Percentiles rank a stretch among this genome's conserved stretches.
phyloP scores from a whole-genome alignment of 495 filamentous ascomycete genomes.

The Oleoguttula mirabilis region DNA sequence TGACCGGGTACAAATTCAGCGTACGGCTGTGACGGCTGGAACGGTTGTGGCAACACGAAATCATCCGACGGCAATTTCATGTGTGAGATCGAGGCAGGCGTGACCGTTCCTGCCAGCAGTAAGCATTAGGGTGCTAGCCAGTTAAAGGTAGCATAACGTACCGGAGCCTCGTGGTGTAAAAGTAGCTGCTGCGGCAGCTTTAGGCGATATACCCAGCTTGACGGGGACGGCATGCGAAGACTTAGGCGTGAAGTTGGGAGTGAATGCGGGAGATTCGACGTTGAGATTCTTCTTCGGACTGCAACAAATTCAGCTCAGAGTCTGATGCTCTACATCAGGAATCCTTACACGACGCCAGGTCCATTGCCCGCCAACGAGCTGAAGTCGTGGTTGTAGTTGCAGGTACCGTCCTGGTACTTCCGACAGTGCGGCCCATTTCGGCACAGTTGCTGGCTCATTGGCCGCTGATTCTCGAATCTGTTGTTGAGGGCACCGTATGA shows the following conservation, averaged over 20 bases:
- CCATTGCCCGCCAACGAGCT: constrained; percentile 9
- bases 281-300: constrained; percentile 71
- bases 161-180: constrained; percentile 61
- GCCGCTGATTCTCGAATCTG: constrained; percentile 14
- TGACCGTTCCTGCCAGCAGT: constrained; percentile 10
- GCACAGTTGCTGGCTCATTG: constrained; percentile 16
- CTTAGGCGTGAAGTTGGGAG: constrained; percentile 47
- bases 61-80: constrained; percentile 16
- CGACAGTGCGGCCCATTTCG: constrained; percentile 20
- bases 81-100: constrained; percentile 11
- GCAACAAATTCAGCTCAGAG: constrained; percentile 16
- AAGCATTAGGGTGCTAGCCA: too few relatives aligned
- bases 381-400: constrained; percentile 21
- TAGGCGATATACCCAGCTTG: constrained; percentile 67
- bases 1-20: constrained; percentile 21
- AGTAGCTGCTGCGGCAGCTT: constrained; percentile 76
- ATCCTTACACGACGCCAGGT: too few relatives aligned
- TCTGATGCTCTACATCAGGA: too few relatives aligned
- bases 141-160: too few relatives aligned
- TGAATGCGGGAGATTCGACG: constrained; percentile 93
- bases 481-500: constrained; percentile 9
- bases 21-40: constrained; percentile 19
- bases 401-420: constrained; percentile 20
- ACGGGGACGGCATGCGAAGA: constrained; percentile 37
- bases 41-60: constrained; percentile 16